Conservation (phyloP, 148 eudicot genomes). For the Rhododendron ferrugineum region DNA sequence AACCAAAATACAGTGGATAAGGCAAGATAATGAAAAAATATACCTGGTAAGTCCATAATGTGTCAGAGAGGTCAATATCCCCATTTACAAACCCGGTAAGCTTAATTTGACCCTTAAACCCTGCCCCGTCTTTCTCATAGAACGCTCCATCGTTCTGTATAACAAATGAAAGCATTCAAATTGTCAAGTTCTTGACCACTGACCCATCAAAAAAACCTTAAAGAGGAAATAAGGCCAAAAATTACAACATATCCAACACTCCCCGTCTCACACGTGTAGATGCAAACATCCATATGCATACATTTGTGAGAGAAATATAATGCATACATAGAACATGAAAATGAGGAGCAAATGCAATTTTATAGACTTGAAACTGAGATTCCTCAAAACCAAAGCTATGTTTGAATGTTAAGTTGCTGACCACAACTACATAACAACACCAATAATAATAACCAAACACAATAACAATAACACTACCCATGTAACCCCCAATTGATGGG, state of each 20-base stretch:
- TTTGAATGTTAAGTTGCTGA: background rate
- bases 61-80: constrained; percentile 55
- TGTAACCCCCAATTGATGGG: background rate
- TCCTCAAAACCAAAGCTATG: background rate
- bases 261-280: background rate
- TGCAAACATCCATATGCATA: background rate
- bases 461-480: background rate
- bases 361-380: background rate
- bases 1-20: constrained; percentile 7
- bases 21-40: background rate
- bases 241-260: background rate
- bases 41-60: constrained; percentile 88
- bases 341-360: background rate
- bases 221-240: background rate
- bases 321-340: background rate
- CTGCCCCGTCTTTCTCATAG: constrained; percentile 92
- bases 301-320: background rate
- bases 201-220: background rate
- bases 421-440: background rate
- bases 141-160: constrained; percentile 90
- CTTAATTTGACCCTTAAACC: constrained; percentile 71
- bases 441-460: too few species aligned
- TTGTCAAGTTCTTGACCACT: background rate
- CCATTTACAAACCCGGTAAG: constrained; percentile 62
- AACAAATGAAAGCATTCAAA: constrained; percentile 8